phyloP scores from a whole-genome alignment of 352 stramenopile genomes.

The Phytophthora ohioensis region DNA sequence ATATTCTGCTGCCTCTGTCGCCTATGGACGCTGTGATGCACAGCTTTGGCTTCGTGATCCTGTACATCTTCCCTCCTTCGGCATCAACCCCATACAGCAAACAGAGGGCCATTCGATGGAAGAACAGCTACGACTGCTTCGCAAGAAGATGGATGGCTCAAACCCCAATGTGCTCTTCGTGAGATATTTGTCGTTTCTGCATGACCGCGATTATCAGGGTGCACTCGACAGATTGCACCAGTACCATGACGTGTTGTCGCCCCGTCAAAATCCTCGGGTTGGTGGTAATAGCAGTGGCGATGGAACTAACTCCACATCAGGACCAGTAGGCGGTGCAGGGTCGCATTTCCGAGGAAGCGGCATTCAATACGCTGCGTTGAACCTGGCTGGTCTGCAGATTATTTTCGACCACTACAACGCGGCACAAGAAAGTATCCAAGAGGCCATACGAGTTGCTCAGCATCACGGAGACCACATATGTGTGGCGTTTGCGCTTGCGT shows the following conservation, averaged over 20 bases:
- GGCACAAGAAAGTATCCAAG: slow-evolving; percentile 89
- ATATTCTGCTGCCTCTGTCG: slow-evolving; percentile 42
- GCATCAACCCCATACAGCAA: slow-evolving; percentile 19
- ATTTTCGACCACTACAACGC: slow-evolving; percentile 82
- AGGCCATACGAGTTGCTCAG: slow-evolving; percentile 93
- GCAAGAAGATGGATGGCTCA: slow-evolving; percentile 35
- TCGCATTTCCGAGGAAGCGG: slow-evolving; percentile 69
- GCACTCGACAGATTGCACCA: slow-evolving; percentile 92
- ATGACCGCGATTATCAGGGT: slow-evolving; percentile 82
- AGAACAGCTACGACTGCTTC: slow-evolving; percentile 34
- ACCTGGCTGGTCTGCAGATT: slow-evolving; percentile 90
- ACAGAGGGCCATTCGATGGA: slow-evolving; percentile 10
- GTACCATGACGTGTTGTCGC: slow-evolving; percentile 94
- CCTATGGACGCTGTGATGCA: slow-evolving; percentile 64
- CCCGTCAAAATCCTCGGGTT: slow-evolving; percentile 38
- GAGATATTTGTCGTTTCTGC: slow-evolving; percentile 87
- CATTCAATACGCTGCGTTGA: slow-evolving; percentile 92
- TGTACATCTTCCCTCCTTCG: slow-evolving; percentile 65
- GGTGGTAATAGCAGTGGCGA: slow-evolving; percentile 12
- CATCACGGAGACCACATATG: slow-evolving; percentile 93
- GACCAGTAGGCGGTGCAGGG: slow-evolving; percentile 4
- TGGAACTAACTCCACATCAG: slow-evolving; percentile 20
- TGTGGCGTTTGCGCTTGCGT: slow-evolving; percentile 93
- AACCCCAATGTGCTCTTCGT: slow-evolving; percentile 83
- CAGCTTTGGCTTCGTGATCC: slow-evolving; percentile 50